A percentile compares a stretch with the other conserved stretches of the same genome.
phyloP scores from a whole-genome alignment of 345 rosid genomes.

The Populus euphratica region DNA sequence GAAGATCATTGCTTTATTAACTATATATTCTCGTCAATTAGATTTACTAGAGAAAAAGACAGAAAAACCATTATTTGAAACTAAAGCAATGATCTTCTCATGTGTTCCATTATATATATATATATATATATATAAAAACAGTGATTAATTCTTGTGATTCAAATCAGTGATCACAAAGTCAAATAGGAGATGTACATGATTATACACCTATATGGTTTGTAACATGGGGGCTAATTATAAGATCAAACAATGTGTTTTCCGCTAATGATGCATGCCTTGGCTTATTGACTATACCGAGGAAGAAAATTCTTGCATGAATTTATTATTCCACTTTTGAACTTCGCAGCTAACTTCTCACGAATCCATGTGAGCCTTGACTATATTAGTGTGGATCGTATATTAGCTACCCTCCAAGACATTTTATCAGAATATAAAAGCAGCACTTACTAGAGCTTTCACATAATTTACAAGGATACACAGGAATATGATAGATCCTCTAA shows the following conservation, averaged over 20 bases:
- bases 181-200: slow-evolving; percentile 12
- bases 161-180: slow-evolving; percentile 34
- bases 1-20: neutral
- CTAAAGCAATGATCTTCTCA: slow-evolving; percentile 15
- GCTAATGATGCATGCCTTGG: slow-evolving; percentile 19
- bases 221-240: neutral
- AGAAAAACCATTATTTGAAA: neutral
- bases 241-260: slow-evolving; percentile 12
- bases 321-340: slow-evolving; percentile 16
- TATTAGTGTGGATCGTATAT: neutral
- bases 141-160: slow-evolving; percentile 8
- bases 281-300: neutral
- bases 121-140: neutral
- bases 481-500: no score
- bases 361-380: slow-evolving; percentile 42
- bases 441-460: neutral
- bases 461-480: no score
- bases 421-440: no score
- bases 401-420: neutral
- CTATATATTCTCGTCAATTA: slow-evolving; percentile 25
- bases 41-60: neutral
- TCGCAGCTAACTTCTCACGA: slow-evolving; percentile 21
- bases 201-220: neutral
- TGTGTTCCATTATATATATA: no score
- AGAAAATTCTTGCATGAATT: neutral